Evolutionary conservation across 2,329 filamentous ascomycete species (phyloP), one percentile per base, ranked within the genome.

Genomic region (Rutstroemia sp.): DNA sequence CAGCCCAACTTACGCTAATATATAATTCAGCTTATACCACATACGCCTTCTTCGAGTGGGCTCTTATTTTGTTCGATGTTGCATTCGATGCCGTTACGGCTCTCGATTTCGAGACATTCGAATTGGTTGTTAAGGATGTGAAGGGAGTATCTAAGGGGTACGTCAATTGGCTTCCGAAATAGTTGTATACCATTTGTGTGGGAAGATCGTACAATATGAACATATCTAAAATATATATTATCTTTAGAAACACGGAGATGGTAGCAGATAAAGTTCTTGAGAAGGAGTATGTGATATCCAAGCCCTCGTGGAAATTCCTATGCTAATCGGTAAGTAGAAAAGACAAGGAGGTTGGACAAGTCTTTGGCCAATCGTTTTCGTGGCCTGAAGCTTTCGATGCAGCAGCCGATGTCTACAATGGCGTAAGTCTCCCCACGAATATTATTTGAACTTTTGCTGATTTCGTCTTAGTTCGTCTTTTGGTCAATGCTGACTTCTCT

Each of bases 1-100:
- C 27, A 25, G 54, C 21, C 7, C 4, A 17, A 36, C 51, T 25
- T 25, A 25, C 25, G 40, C 48, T 50, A 48, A 56, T 34, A 16
- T 10, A 5, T 8, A 10, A 12, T 9, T 45, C 66, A 97, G 94
- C 94, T 34, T 99, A 99, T 73, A 99, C 94, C 1, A 95, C 80
- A 52, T 99, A 99, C 72, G 87, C 94, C 61, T 96, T 99, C 74
- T 96, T 97, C 73, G 94, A 99, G 73, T 99, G 94, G 94, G 78
- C 91, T 21, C 78, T 99, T 60, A 91, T 99, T 68, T 77, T 99
- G 64, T 89, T 96, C 71, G 94, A 99, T 72, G 91, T 99, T 57
- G 92, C 82, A 30, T 99, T 99, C 74, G 94, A 99, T 75, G 90
- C 94, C 52, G 87, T 97, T 58, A 97, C 94, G 10, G 87, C 89